Evolutionary conservation across 2,329 filamentous ascomycete genomes (phyloP).

Genomic region (Pseudogymnoascus sp.): DNA sequence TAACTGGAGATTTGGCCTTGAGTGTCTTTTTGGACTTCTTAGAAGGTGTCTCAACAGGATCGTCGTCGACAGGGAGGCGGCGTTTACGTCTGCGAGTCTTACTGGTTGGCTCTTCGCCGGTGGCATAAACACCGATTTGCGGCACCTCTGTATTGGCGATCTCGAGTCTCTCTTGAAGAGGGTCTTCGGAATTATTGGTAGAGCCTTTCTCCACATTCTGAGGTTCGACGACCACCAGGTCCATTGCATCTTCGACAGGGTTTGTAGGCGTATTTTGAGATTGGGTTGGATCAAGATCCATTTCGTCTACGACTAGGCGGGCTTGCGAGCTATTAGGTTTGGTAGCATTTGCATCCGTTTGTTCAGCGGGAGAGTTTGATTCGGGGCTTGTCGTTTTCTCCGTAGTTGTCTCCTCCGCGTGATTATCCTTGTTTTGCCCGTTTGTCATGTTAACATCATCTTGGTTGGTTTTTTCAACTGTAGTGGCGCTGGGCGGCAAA

Average conservation of each 20-base stretch:
- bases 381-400: neutral
- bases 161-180: neutral
- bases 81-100: constrained; percentile 16
- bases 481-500: neutral
- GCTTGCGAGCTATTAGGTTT: neutral
- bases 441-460: neutral
- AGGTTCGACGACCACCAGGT: neutral
- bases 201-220: neutral
- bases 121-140: neutral
- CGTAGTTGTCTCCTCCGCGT: neutral
- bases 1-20: neutral
- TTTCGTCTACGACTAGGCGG: neutral
- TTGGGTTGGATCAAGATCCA: neutral
- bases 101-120: neutral
- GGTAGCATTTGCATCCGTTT: neutral
- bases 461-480: neutral
- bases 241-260: neutral
- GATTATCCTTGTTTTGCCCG: neutral
- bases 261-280: neutral
- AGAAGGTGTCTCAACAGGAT: neutral
- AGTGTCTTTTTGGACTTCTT: neutral
- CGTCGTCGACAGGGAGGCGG: constrained; percentile 14
- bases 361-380: neutral
- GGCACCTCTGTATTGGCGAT: neutral
- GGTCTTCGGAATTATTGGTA: neutral